These are phyloP conservation scores for Sphaerosporella brunnea DNA, from an alignment of 495 filamentous ascomycete species.

Conservation along the genomic window DNA sequence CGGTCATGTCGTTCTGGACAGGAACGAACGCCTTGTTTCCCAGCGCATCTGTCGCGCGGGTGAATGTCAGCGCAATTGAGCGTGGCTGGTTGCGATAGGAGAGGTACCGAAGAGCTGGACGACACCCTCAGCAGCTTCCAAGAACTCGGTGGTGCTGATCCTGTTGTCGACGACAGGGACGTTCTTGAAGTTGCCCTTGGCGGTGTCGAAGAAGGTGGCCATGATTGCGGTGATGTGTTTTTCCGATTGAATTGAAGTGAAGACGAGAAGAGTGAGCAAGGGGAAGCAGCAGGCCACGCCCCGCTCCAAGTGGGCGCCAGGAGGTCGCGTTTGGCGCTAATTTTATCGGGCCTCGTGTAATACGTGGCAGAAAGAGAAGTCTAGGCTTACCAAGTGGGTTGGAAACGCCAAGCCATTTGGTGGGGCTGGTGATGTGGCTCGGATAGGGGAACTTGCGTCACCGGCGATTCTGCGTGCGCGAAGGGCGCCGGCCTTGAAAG, in stretches of 20 bases:
- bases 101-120: slow-evolving; percentile 67
- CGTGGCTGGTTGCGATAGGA: not conserved
- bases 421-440: no score
- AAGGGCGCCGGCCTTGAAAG: no score
- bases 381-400: no score
- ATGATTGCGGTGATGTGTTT: slow-evolving; percentile 7
- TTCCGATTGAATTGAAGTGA: not conserved
- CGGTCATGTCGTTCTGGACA: slow-evolving; percentile 77
- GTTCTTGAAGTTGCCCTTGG: slow-evolving; percentile 63
- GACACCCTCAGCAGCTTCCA: slow-evolving; percentile 74
- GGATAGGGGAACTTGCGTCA: no score
- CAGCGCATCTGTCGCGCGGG: slow-evolving; percentile 44
- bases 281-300: no score
- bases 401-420: no score
- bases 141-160: slow-evolving; percentile 70
- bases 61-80: not conserved
- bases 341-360: no score
- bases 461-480: no score
- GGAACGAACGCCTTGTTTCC: slow-evolving; percentile 64
- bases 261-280: no score
- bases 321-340: no score
- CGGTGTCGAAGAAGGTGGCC: slow-evolving; percentile 61
- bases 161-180: slow-evolving; percentile 57
- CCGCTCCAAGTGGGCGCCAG: no score
- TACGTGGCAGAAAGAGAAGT: no score